phyloP scores from a whole-genome alignment of 2,329 filamentous ascomycete species.

The Colletotrichum sp. region DNA sequence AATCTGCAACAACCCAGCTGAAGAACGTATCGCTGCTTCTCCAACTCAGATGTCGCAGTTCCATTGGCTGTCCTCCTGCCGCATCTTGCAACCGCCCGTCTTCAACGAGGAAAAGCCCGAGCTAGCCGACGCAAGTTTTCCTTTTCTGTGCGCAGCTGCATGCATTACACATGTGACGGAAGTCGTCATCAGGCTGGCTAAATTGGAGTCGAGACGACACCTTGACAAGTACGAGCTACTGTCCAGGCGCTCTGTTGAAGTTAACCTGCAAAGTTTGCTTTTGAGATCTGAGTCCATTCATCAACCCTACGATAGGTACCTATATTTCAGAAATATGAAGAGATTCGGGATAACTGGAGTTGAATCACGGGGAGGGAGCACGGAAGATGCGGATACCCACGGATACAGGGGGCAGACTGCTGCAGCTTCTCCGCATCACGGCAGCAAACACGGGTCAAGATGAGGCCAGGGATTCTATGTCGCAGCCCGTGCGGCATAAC shows the following conservation, averaged over 20 bases:
- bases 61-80: background rate
- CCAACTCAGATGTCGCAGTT: background rate
- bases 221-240: background rate
- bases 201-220: background rate
- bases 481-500: background rate
- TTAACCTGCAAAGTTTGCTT: background rate
- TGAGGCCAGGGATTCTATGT: background rate
- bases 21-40: background rate
- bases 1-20: background rate
- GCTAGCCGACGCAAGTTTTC: background rate
- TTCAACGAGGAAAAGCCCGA: background rate
- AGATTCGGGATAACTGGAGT: background rate
- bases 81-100: background rate
- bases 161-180: background rate
- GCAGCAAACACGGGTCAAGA: background rate
- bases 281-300: background rate
- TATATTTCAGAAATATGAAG: background rate
- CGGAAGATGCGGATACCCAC: slow-evolving; percentile 4
- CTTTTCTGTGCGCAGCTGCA: background rate
- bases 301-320: background rate
- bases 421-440: slow-evolving; percentile 1
- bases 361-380: background rate
- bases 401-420: background rate
- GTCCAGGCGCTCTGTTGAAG: background rate
- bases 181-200: background rate